phyloP scores from a whole-genome alignment of 2,329 filamentous ascomycete genomes.

The Aspergillus sp. region DNA sequence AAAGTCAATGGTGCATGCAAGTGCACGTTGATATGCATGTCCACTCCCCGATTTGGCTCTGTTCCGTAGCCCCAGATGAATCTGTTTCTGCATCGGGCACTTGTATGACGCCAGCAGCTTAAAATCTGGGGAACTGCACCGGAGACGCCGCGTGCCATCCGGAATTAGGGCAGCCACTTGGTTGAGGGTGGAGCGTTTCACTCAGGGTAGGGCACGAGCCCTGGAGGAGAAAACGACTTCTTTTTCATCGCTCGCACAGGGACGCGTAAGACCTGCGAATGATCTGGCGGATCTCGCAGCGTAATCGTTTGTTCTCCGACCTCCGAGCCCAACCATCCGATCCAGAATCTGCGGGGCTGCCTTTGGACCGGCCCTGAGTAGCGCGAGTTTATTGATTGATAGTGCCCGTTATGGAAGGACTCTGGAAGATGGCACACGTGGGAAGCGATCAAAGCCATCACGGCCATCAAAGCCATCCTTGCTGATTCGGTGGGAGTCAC shows the following conservation, averaged over 20 bases:
- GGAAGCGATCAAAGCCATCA: no score
- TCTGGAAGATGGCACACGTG: neutral
- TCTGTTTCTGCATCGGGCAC: neutral
- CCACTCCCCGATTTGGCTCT: neutral
- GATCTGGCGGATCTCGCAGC: no score
- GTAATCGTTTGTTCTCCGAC: neutral
- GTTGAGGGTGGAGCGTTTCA: no score
- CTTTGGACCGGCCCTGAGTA: neutral
- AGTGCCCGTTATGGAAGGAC: neutral
- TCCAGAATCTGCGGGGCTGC: neutral
- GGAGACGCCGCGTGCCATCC: neutral
- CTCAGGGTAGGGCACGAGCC: no score
- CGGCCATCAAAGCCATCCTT: no score
- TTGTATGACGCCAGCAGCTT: neutral
- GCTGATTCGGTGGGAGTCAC: neutral
- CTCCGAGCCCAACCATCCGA: neutral
- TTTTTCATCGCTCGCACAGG: no score
- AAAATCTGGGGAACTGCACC: neutral
- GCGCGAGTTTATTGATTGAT: neutral
- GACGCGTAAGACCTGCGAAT: no score
- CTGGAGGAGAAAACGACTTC: no score
- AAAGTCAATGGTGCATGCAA: neutral
- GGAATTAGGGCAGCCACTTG: neutral
- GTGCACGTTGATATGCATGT: neutral
- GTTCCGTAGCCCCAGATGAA: slow-evolving; percentile 2